phyloP scores from a whole-genome alignment of 306 rosid genomes.

The Oxytropis ochrocephala region DNA sequence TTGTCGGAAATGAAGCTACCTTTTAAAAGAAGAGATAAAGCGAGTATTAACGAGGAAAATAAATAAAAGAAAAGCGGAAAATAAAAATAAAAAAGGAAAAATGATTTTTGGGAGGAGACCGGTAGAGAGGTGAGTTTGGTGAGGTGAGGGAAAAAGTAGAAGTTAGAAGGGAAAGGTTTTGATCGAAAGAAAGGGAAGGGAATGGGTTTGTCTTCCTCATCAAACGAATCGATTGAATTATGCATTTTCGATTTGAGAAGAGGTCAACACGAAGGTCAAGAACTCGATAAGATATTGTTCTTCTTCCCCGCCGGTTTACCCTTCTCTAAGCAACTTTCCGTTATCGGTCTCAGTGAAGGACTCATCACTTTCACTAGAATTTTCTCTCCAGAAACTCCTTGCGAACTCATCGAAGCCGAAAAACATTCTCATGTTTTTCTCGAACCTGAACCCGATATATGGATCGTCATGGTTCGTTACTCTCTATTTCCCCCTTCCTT shows the following conservation, averaged over 20 bases:
- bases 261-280: conserved; percentile 96
- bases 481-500: background rate
- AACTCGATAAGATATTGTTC: conserved; percentile 86
- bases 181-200: background rate
- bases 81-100: background rate
- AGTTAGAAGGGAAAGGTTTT: background rate
- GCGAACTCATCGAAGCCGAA: conserved; percentile 87
- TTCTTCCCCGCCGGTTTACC: conserved; percentile 83
- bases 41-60: too few relatives aligned
- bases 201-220: conserved; percentile 68
- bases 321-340: conserved; percentile 76
- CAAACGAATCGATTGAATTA: conserved; percentile 53
- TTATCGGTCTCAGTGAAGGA: conserved; percentile 95
- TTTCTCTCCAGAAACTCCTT: conserved; percentile 87
- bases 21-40: too few relatives aligned
- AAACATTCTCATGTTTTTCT: conserved; percentile 71
- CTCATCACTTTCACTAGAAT: conserved; percentile 93
- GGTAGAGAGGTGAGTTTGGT: background rate
- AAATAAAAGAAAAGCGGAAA: background rate
- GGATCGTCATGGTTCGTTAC: conserved; percentile 80
- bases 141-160: background rate
- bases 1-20: too few relatives aligned
- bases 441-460: conserved; percentile 88
- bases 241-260: conserved; percentile 86
- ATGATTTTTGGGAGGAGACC: background rate